Conservation (phyloP, 257 asterid species). For the Solanum pennellii region DNA sequence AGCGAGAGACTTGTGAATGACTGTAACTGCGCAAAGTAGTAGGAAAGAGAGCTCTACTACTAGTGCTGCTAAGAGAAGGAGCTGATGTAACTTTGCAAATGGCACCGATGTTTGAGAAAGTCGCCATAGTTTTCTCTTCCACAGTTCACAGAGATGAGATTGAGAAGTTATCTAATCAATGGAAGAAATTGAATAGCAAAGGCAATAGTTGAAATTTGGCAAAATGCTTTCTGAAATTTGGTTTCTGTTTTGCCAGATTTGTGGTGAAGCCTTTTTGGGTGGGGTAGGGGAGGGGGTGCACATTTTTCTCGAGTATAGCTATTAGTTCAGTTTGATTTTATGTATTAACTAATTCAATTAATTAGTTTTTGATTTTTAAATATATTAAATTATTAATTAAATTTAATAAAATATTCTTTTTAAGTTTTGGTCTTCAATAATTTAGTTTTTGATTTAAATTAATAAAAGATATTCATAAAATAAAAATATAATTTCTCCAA, state of each 20-base stretch:
- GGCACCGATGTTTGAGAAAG: slow-evolving; percentile 3
- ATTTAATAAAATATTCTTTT: too few species aligned
- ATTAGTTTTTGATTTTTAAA: too few species aligned
- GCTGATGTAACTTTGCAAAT: slow-evolving; percentile 6
- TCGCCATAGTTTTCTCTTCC: neutral
- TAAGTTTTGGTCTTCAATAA: too few species aligned
- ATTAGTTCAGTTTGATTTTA: too few species aligned
- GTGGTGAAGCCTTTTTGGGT: neutral
- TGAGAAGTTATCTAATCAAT: neutral
- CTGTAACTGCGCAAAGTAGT: neutral
- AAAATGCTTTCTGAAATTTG: neutral
- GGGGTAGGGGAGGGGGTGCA: neutral
- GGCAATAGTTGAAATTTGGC: neutral
- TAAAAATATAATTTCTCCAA: too few species aligned
- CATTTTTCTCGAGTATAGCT: neutral
- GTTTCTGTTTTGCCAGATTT: neutral
- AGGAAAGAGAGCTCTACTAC: slow-evolving; percentile 1
- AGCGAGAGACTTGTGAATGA: neutral
- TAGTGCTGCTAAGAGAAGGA: neutral
- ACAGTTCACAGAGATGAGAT: neutral
- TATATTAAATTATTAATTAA: too few species aligned
- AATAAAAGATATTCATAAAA: too few species aligned
- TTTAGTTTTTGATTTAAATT: too few species aligned
- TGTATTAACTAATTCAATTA: too few species aligned
- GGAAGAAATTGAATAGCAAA: neutral